Percentiles rank a stretch among this genome's conserved stretches.
These are phyloP conservation scores for Chalara sp. DNA, from an alignment of 2,329 filamentous ascomycete genomes.

Conservation along the genomic window DNA sequence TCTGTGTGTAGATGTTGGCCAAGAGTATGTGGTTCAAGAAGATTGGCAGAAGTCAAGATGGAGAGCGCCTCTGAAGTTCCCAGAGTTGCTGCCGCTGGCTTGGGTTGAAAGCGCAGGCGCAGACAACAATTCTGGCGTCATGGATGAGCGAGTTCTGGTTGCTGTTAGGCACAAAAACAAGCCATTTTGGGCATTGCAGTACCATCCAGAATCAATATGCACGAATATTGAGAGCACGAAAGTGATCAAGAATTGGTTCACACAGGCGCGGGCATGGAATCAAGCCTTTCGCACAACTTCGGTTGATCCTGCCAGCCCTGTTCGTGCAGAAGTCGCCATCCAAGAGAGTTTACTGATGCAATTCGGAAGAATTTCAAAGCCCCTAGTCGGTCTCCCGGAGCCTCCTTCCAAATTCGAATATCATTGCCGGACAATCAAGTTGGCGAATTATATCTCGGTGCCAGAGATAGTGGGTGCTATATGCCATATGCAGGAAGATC, in stretches of 20 bases:
- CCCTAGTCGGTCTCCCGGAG: neutral
- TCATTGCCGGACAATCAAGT: conserved; percentile 33
- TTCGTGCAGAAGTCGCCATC: conserved; percentile 17
- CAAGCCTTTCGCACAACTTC: conserved; percentile 3
- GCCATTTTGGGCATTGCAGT: conserved; percentile 65
- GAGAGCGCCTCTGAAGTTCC: conserved; percentile 12
- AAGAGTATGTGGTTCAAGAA: conserved; percentile 13
- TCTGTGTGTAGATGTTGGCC: conserved; percentile 28
- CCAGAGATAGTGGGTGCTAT: conserved; percentile 46
- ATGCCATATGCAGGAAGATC: conserved; percentile 30
- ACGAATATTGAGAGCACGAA: conserved; percentile 48
- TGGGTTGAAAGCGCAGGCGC: conserved; percentile 23
- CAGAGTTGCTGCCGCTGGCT: conserved; percentile 27
- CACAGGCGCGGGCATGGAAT: conserved; percentile 41
- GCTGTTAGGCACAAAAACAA: conserved; percentile 48
- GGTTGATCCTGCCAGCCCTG: conserved; percentile 2
- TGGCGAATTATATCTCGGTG: conserved; percentile 41
- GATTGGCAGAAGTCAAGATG: conserved; percentile 20
- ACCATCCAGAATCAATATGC: conserved; percentile 66
- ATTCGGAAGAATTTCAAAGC: conserved; percentile 2
- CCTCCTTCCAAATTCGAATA: conserved; percentile 27
- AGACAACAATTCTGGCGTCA: conserved; percentile 19
- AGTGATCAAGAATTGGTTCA: conserved; percentile 59
- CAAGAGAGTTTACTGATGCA: conserved; percentile 21
- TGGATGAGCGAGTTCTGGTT: conserved; percentile 45